Conservation (phyloP, 805 yeast species). For the Metschnikowia kofuensis region DNA sequence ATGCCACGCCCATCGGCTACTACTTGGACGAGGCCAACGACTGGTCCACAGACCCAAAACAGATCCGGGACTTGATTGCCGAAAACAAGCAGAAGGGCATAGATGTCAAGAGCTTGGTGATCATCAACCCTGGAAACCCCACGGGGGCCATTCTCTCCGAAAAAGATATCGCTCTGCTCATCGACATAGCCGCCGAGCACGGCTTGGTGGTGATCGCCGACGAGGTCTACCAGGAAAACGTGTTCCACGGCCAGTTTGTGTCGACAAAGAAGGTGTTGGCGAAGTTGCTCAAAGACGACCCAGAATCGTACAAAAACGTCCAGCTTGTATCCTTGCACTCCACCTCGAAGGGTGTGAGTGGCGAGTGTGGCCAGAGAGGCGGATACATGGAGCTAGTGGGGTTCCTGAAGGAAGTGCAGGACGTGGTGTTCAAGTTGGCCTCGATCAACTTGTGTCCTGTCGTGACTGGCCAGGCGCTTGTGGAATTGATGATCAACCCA, state of each 20-base stretch:
- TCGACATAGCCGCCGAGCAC: conserved; percentile 78
- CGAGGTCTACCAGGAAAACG: conserved; percentile 95
- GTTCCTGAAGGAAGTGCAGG: conserved; percentile 65
- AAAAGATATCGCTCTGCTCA: conserved; percentile 65
- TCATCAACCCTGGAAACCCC: conserved; percentile 98
- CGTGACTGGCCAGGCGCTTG: conserved; percentile 89
- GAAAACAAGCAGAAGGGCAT: conserved; percentile 51
- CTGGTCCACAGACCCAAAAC: conserved; percentile 80
- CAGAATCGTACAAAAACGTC: conserved; percentile 62
- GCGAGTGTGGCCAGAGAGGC: conserved; percentile 99
- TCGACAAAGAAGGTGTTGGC: conserved; percentile 81
- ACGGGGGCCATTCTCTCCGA: conserved; percentile 81
- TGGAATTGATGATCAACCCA: conserved; percentile 92
- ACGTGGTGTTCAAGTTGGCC: conserved; percentile 77
- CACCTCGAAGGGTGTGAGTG: conserved; percentile 96
- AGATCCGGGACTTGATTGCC: conserved; percentile 53
- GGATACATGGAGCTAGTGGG: conserved; percentile 96
- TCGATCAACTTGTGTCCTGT: conserved; percentile 92
- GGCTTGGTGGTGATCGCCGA: conserved; percentile 91
- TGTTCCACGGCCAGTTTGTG: conserved; percentile 75
- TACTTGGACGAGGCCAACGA: conserved; percentile 73
- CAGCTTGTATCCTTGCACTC: conserved; percentile 94
- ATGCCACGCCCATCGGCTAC: conserved; percentile 82
- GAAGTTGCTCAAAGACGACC: conserved; percentile 52
- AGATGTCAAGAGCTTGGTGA: conserved; percentile 74